Evolutionary conservation across 306 rosid genomes (phyloP), one percentile per base, ranked within the genome.

Genomic region (Heteromeles arbutifolia): DNA sequence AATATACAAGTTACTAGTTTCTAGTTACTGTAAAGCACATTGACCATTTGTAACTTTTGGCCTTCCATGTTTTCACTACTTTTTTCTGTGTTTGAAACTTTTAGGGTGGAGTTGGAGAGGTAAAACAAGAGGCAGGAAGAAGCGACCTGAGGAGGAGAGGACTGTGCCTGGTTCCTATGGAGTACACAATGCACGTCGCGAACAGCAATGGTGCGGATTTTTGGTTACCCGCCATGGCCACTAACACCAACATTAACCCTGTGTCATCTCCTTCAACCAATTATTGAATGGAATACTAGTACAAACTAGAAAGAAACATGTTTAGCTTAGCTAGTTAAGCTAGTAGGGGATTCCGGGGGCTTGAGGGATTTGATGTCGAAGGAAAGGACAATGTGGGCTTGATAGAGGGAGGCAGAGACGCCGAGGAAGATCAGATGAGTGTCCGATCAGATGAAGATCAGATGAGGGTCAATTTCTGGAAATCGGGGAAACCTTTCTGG

Each of bases 161-260:
- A 4, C 78, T 95, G 6, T 95, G 97, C 67, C 75, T 95, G 86
- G 84, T 90, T 73, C 98, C 98, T 0, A 87, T 84, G 45, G 96
- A 87, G 21, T 86, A 78, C 82, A 92, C 93, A 78, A 48, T 79
- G 63, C 91, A 92, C 82, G 89, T 90, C 84, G 90, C 85, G 0
- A 70, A 84, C 52, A 82, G 65, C 88, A 95, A 92, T 25, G 96
- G 96, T 61, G 97, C 98, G 59, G 98, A 95, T 87, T 90, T 87
- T 76, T 95, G 98, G 98, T 90, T 96, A 44, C 88, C 97, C 12
- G 80, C 86, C 3, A 78, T 85, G 90, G 86, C 70, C 56, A 82
- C 64, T 77, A 67, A 77, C 44, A 22, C 41, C 21, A 85, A 67
- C 70, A 80, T 63, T 78, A 59, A 84, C 5, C 10, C 31, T 22